phyloP scores from a whole-genome alignment of 2,329 filamentous ascomycete genomes.

The Scolecobasidium constrictum region DNA sequence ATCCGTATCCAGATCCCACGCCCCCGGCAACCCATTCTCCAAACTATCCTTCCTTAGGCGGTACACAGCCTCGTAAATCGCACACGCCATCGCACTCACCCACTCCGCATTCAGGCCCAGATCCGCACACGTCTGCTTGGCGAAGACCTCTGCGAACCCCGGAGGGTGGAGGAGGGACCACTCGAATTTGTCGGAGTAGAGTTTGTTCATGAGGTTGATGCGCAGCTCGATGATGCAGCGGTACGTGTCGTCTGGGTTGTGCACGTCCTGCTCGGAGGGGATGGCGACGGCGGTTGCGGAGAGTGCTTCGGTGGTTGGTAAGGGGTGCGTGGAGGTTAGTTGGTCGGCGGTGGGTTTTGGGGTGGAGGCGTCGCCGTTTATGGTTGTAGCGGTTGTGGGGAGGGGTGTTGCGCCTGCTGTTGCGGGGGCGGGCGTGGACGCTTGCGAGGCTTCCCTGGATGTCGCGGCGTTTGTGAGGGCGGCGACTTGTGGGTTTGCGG shows the following conservation, averaged over 20 bases:
- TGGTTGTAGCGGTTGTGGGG: conserved; percentile 1
- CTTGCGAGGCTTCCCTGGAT: neutral
- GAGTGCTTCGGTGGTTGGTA: conserved; percentile 27
- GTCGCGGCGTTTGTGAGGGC: neutral
- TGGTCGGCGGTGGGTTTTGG: neutral
- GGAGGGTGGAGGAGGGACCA: conserved; percentile 91
- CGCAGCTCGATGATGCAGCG: conserved; percentile 84
- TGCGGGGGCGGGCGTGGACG: conserved; percentile 2
- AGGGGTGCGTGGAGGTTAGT: conserved; percentile 20
- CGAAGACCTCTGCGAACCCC: conserved; percentile 85
- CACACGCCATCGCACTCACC: conserved; percentile 88
- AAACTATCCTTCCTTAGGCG: conserved; percentile 93
- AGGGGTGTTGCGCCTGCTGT: conserved; percentile 1
- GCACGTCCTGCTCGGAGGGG: conserved; percentile 54
- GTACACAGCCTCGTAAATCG: conserved; percentile 90
- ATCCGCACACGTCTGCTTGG: conserved; percentile 85
- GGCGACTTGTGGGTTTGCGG: neutral
- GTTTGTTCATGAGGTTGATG: conserved; percentile 79
- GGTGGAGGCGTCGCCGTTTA: neutral
- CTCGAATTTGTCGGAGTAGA: conserved; percentile 96
- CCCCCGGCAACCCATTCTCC: conserved; percentile 75
- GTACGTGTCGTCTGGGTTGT: conserved; percentile 89
- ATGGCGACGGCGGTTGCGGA: conserved; percentile 57
- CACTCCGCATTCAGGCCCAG: conserved; percentile 84
- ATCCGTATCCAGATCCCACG: conserved; percentile 76